These are phyloP conservation scores for Aspergillus melleus DNA, from an alignment of 2,329 filamentous ascomycete genomes.

Conservation along the genomic window DNA sequence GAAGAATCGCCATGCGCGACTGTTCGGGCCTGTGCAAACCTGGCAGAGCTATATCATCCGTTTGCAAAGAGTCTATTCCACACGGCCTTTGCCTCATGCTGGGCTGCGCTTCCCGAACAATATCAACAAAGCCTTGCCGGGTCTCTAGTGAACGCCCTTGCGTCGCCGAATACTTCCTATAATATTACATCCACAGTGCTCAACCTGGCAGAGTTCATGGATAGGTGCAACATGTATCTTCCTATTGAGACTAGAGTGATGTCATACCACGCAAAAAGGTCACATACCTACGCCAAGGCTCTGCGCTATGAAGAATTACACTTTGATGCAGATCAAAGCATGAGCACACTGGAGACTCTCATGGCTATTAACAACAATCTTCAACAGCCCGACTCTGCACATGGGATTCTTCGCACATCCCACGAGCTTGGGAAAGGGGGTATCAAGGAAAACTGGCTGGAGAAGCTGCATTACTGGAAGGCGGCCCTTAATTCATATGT, in stretches of 20 bases:
- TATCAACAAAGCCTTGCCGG: slow-evolving; percentile 96
- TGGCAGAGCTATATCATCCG: slow-evolving; percentile 88
- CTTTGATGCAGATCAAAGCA: slow-evolving; percentile 96
- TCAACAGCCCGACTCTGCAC: slow-evolving; percentile 96
- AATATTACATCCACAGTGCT: slow-evolving; percentile 92
- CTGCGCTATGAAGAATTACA: slow-evolving; percentile 98
- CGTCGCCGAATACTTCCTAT: slow-evolving; percentile 91
- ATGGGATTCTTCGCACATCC: slow-evolving; percentile 93
- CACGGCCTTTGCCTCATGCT: slow-evolving; percentile 97
- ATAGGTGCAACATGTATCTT: slow-evolving; percentile 96
- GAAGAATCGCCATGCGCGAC: slow-evolving; percentile 96
- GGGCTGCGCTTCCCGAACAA: slow-evolving; percentile 95
- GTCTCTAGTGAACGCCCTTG: slow-evolving; percentile 93
- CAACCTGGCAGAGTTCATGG: slow-evolving; percentile 99
- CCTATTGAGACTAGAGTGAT: slow-evolving; percentile 95
- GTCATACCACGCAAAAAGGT: slow-evolving; percentile 91
- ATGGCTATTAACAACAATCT: slow-evolving; percentile 99
- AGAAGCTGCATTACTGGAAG: slow-evolving; percentile 97
- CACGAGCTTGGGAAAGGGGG: slow-evolving; percentile 96
- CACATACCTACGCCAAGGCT: slow-evolving; percentile 96
- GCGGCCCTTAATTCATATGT: slow-evolving; percentile 92
- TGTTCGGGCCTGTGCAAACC: slow-evolving; percentile 83
- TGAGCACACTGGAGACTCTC: slow-evolving; percentile 89
- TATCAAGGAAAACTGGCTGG: slow-evolving; percentile 97
- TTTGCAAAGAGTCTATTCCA: slow-evolving; percentile 95